Conservation (phyloP, 129 eudicot species). For the Flaveria bidentis region DNA sequence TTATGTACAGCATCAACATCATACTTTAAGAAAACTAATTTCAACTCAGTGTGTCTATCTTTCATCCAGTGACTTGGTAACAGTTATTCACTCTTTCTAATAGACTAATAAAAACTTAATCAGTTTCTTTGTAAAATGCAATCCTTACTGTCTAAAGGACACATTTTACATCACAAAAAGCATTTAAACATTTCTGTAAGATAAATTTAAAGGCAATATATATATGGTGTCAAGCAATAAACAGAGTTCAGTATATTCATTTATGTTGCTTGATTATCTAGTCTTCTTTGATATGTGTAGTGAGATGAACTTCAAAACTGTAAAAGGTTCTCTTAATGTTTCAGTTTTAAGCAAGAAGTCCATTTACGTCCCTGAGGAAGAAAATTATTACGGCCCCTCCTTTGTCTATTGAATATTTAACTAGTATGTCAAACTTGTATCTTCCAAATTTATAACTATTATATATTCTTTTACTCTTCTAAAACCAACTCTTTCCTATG, state of each 20-base stretch:
- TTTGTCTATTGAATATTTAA: background rate
- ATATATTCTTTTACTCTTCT: background rate
- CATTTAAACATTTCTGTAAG: background rate
- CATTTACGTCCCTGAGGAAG: background rate
- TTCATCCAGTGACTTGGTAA: background rate
- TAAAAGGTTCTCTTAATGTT: conserved; percentile 2
- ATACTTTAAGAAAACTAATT: background rate
- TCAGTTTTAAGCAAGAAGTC: conserved; percentile 3
- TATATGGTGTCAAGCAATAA: background rate
- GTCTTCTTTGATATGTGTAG: background rate
- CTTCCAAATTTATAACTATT: conserved; percentile 2
- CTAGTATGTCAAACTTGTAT: conserved; percentile 18
- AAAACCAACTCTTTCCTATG: background rate
- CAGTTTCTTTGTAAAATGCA: background rate
- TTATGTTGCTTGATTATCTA: background rate
- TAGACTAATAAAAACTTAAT: background rate
- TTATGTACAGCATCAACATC: background rate
- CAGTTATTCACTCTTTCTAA: background rate
- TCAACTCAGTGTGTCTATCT: background rate
- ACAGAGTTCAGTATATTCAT: background rate
- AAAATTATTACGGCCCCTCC: background rate
- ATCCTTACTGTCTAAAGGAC: background rate
- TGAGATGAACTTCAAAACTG: background rate
- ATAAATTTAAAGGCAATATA: background rate
- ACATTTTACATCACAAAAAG: background rate